Evolutionary conservation across 306 rosid genomes (phyloP), one percentile per base, ranked within the genome.

Genomic region (Ormosia semicastrata): DNA sequence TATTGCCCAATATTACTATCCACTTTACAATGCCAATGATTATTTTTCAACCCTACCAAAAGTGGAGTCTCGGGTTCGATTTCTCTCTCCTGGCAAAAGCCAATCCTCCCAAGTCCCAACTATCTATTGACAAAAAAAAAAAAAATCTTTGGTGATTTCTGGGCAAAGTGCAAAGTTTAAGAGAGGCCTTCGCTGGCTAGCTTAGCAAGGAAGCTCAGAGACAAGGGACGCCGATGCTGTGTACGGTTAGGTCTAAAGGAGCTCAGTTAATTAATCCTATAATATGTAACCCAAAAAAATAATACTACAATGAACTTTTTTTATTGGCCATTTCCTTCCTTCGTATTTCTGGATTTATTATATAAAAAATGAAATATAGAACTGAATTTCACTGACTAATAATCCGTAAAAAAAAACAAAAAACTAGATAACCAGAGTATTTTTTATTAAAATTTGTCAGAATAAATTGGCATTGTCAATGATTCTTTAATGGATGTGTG

Each of bases 151-250:
- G 24, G 52, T 32, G 81, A 59, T 34, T 66, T 15, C 11, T 15
- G 13, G 2, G 40, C 36, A 57, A 10, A 57, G 52, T 34, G 56
- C 36, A 43, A 29, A 52, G 2, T 7, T 32, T 6, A 63, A 65
- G 59, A 65, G 59, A 10, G 37, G 80, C 93, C 93, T 85, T 85
- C 84, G 40, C 72, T 53, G 77, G 1, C 24, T 24, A 24, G 85
- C 85, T 17, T 85, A 63, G 59, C 72, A 70, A 65, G 89, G 91
- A 33, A 87, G 91, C 86, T 87, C 85, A 68, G 89, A 89, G 75
- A 89, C 89, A 8, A 89, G 89, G 86, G 84, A 81, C 69, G 88
- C 91, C 2, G 91, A 88, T 17, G 89, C 88, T 57, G 80, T 83
- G 87, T 50, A 83, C 53, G 34, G 50, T 6, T 24, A 58, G 57